Base-by-base conservation (phyloP, 2,329 filamentous ascomycete genomes). In the Bipolaris cookei region DNA sequence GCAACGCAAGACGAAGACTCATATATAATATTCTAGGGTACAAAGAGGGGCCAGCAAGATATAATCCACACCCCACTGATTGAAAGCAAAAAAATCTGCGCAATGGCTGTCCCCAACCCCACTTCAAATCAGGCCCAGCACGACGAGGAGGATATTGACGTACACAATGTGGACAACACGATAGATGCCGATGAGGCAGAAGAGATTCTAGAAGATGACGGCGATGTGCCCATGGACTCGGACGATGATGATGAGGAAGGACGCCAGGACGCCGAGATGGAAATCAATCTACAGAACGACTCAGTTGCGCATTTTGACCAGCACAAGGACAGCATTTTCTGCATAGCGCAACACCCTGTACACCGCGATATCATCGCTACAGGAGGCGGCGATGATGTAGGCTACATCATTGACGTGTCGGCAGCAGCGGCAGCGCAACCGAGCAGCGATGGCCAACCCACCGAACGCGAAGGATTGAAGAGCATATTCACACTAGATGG, bases 301-400 rank as follows among this genome's bases (percentile, higher is more conserved):
- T 96, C 92, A 64, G 83, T 89, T 65, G 94, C 92, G 58, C 94
- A 96, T 81, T 97, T 98, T 73, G 95, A 98, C 81, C 78, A 80
- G 34, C 92, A 97, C 81, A 90, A 88, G 67, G 92, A 97, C 83
- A 93, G 90, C 59, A 90, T 99, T 71, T 99, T 97, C 81, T 88
- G 91, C 78, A 95, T 99, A 75, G 92, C 94, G 16, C 92, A 97
- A 75, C 95, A 99, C 76, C 95, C 95, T 3, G 81, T 87, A 6
- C 84, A 90, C 72, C 86, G 89, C 5, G 83, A 88, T 18, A 87
- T 98, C 58, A 83, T 98, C 58, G 90, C 93, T 3, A 97, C 95
- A 0, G 95, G 95, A 59, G 95, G 93, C 63, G 89, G 88, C 34
- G 89, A 91, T 69, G 95, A 97, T 58, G 88, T 89, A 18, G 93